These are phyloP conservation scores for Tanacetum coccineum DNA, from an alignment of 129 eudicot species.

Conservation along the genomic window DNA sequence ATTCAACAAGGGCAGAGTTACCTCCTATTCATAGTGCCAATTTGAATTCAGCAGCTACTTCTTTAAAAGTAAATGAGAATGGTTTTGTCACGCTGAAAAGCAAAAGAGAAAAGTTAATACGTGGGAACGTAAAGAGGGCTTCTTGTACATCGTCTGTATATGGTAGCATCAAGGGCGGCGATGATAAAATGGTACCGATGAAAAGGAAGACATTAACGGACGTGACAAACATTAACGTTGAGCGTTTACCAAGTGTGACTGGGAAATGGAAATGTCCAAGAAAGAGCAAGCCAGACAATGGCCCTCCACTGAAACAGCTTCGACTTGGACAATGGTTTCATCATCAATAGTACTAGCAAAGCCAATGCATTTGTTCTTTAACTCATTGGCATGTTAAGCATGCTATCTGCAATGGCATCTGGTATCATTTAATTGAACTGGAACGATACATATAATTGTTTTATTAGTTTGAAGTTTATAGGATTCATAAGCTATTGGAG, in stretches of 20 bases:
- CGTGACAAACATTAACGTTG: conserved; percentile 40
- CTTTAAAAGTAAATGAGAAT: too few species aligned
- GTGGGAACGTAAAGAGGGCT: conserved; percentile 1
- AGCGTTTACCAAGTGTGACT: conserved; percentile 21
- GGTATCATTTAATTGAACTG: too few species aligned
- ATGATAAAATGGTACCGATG: too few species aligned
- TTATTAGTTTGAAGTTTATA: too few species aligned
- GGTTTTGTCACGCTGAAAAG: too few species aligned
- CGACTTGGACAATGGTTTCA: conserved; percentile 76
- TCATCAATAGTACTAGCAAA: conserved; percentile 18
- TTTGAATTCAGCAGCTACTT: too few species aligned
- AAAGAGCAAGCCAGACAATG: conserved; percentile 52
- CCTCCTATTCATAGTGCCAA: too few species aligned
- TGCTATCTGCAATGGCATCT: not conserved
- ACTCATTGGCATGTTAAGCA: not conserved
- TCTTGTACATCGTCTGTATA: too few species aligned
- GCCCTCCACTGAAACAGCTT: conserved; percentile 88
- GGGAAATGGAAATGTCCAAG: conserved; percentile 87
- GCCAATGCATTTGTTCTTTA: not conserved
- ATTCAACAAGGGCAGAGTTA: too few species aligned
- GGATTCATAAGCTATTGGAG: too few species aligned
- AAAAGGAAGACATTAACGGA: conserved; percentile 53
- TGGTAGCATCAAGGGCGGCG: too few species aligned
- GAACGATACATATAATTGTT: too few species aligned
- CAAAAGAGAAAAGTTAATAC: conserved; percentile 14